Evolutionary conservation across 331 rosid genomes (phyloP), one percentile per base, ranked within the genome.

Genomic region (Spiraea crenata): DNA sequence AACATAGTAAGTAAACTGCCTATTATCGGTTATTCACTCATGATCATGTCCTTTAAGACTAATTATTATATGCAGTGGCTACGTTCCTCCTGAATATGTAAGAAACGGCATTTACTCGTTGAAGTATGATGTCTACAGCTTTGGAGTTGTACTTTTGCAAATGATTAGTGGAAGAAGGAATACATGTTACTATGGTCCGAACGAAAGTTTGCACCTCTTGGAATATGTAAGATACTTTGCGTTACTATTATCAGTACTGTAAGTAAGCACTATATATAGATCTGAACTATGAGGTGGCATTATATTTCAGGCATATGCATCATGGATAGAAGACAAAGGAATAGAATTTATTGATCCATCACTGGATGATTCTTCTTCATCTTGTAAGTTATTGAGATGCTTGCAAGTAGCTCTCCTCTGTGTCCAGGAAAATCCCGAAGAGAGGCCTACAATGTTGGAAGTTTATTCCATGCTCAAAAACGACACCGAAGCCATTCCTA

Each of bases 51-150:
- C 34, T 41, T 39, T 19, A 42, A 16, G 6, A n/a, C 6, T 34
- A 69, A 1, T 13, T 31, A 3, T 20, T 17, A 9, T 62, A 62
- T 83, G 76, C 58, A 89, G 87, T 57, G 96, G 96, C 16, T 86
- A 81, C 37, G 87, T 83, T 63, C 90, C 90, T 56, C 90, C 87
- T 6, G 87, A 89, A 73, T 89, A 81, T 74, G 85, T 85, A 13
- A 81, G 52, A 59, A 79, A 76, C 64, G 90, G 92, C 14, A 76
- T 74, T 65, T 89, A 85, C 78, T 89, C 92, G 17, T 78, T 64
- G 8, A 89, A 86, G 77, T 82, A 75, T 13, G 85, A 83, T 16
- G 82, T 83, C 34, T 80, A 80, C 47, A 83, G 82, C 76, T 83
- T 80, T 20, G 81, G 85, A 20, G 82, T 83, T 31, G 60, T 80